Percentiles rank a stretch among this genome's conserved stretches.
These are phyloP conservation scores for Crepidotus variabilis DNA, from an alignment of 768 basidiomycete genomes.

Conservation along the genomic window DNA sequence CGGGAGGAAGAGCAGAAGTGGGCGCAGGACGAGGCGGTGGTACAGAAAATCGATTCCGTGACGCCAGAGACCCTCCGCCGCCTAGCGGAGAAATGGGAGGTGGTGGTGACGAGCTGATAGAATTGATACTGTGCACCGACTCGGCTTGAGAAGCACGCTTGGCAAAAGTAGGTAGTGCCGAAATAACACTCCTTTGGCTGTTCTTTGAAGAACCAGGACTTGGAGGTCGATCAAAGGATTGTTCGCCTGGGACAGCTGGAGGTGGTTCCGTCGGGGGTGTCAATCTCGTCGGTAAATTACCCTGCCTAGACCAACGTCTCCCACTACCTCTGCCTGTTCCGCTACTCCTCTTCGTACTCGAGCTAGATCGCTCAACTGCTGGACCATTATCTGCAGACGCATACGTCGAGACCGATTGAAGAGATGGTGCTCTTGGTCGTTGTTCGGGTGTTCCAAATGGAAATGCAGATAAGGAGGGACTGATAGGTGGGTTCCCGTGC, in stretches of 20 bases:
- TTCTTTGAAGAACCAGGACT: conserved; percentile 34
- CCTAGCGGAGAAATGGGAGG: neutral
- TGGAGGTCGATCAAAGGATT: conserved; percentile 28
- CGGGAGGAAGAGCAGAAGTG: conserved; percentile 64
- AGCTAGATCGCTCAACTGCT: conserved; percentile 33
- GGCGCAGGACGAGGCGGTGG: conserved; percentile 77
- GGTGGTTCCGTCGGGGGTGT: conserved; percentile 61
- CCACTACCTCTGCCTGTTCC: conserved; percentile 24
- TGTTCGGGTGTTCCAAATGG: conserved; percentile 36
- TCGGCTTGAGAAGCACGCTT: conserved; percentile 47
- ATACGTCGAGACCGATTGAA: conserved; percentile 41
- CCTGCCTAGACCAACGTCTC: conserved; percentile 55
- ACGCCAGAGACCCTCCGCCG: conserved; percentile 5
- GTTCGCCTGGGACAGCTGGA: conserved; percentile 38
- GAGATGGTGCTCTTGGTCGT: conserved; percentile 35
- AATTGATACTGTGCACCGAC: conserved; percentile 41
- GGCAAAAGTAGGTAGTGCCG: conserved; percentile 45
- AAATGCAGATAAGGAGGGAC: conserved; percentile 13
- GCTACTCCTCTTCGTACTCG: conserved; percentile 31
- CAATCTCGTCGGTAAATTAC: conserved; percentile 42
- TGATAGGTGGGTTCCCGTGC: conserved; percentile 25
- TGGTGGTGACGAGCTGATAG: conserved; percentile 29
- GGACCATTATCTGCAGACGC: conserved; percentile 35
- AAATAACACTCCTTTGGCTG: conserved; percentile 41
- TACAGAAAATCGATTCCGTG: conserved; percentile 47